Conservation (phyloP, 352 stramenopile genomes). For the Peronospora belbahrii region DNA sequence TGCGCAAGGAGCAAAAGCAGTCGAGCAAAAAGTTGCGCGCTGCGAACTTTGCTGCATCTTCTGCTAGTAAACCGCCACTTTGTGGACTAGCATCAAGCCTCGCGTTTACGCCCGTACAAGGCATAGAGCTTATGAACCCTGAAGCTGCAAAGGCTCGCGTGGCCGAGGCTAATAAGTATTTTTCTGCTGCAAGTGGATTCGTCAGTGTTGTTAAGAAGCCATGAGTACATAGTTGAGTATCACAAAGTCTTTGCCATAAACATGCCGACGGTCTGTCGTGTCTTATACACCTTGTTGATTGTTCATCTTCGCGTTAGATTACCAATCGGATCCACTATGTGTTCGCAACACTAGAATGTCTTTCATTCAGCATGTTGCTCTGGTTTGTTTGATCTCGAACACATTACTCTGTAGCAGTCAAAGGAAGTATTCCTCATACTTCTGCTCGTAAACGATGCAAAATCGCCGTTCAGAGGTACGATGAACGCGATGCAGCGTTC, state of each 20-base stretch:
- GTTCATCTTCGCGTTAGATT: neutral
- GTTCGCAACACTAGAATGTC: neutral
- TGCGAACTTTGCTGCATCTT: constrained; percentile 69
- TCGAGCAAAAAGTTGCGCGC: constrained; percentile 90
- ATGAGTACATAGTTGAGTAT: too few relatives aligned
- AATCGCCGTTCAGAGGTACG: constrained; percentile 33
- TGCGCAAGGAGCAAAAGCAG: constrained; percentile 88
- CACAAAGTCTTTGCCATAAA: too few relatives aligned
- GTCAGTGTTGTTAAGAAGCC: constrained; percentile 88
- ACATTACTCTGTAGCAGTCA: constrained; percentile 5
- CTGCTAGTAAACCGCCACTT: constrained; percentile 42
- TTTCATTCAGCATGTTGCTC: neutral
- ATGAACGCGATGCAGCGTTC: constrained; percentile 46
- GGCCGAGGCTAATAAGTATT: constrained; percentile 95
- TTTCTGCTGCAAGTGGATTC: constrained; percentile 92
- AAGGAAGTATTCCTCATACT: constrained; percentile 50
- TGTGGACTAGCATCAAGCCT: constrained; percentile 92
- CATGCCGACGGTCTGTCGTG: too few relatives aligned
- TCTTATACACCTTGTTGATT: neutral
- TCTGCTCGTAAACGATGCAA: constrained; percentile 64
- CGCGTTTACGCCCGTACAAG: constrained; percentile 95
- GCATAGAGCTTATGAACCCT: constrained; percentile 96
- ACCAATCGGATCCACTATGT: neutral
- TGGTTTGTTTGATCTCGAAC: neutral
- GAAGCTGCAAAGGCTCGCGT: constrained; percentile 90